These are phyloP conservation scores for Fusarium neocosmosporiellum DNA, from an alignment of 2,329 filamentous ascomycete genomes.

Conservation along the genomic window DNA sequence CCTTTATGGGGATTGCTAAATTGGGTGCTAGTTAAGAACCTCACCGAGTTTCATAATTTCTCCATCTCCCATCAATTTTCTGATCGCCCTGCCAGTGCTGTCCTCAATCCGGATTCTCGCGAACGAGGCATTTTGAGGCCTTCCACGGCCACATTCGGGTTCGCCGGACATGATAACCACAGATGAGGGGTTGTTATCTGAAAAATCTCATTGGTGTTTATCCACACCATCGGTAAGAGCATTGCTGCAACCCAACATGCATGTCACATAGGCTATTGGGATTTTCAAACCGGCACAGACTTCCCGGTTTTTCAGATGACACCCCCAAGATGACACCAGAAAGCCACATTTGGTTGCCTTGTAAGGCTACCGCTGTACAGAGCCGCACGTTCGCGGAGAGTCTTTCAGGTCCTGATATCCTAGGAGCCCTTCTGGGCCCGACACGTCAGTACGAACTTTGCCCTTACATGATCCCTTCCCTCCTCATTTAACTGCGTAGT, in stretches of 20 bases:
- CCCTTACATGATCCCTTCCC: neutral
- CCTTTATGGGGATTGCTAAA: neutral
- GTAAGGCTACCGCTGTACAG: neutral
- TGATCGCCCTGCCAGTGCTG: neutral
- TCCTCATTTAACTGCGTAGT: neutral
- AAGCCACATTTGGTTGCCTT: neutral
- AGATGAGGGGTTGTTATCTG: neutral
- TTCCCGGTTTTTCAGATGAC: neutral
- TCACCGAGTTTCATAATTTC: neutral
- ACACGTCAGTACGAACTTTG: neutral
- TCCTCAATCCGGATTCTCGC: neutral
- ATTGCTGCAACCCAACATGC: neutral
- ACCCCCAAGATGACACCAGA: neutral
- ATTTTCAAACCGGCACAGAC: neutral
- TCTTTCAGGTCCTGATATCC: neutral
- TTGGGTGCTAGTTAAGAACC: neutral
- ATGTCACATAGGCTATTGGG: neutral
- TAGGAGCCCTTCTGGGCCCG: neutral
- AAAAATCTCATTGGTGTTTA: neutral
- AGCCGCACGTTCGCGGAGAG: slow-evolving; percentile 1
- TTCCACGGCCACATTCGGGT: neutral
- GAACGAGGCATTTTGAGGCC: slow-evolving; percentile 1
- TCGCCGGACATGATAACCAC: neutral
- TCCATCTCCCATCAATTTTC: neutral
- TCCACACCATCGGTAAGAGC: neutral